These are phyloP conservation scores for Annulohypoxylon stygium DNA, from an alignment of 495 filamentous ascomycete species.

Conservation along the genomic window DNA sequence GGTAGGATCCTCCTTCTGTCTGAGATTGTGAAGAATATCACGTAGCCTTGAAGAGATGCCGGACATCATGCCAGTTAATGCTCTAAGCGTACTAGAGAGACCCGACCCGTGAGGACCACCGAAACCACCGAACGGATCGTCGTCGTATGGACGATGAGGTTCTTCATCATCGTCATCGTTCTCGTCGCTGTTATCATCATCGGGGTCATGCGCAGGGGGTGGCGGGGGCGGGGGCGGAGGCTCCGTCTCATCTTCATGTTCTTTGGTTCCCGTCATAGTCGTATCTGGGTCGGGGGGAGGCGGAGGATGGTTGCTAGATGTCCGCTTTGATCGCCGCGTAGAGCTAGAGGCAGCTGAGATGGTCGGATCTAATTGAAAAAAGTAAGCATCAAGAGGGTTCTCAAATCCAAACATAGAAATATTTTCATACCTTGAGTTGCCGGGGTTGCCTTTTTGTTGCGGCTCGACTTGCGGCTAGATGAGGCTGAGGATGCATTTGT, in stretches of 20 bases:
- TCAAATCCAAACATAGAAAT: constrained; percentile 36
- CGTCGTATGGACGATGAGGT: constrained; percentile 65
- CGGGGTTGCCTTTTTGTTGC: constrained; percentile 67
- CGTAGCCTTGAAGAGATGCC: constrained; percentile 83
- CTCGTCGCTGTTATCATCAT: constrained; percentile 61
- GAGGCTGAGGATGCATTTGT: constrained; percentile 60
- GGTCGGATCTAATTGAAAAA: constrained; percentile 39
- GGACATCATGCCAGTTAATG: constrained; percentile 90
- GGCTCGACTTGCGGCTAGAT: constrained; percentile 75
- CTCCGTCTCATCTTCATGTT: constrained; percentile 69
- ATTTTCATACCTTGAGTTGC: constrained; percentile 55
- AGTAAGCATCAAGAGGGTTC: constrained; percentile 20
- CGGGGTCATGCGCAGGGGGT: constrained; percentile 62
- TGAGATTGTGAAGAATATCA: constrained; percentile 85
- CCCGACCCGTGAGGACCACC: constrained; percentile 70
- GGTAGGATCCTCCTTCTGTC: constrained; percentile 88
- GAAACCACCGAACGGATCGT: constrained; percentile 84
- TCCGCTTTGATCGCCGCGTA: constrained; percentile 65
- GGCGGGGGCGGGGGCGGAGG: constrained; percentile 55
- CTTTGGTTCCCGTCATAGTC: constrained; percentile 70
- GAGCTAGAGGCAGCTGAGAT: constrained; percentile 54
- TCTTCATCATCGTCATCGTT: constrained; percentile 66
- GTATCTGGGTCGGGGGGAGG: constrained; percentile 63
- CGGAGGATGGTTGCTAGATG: constrained; percentile 63
- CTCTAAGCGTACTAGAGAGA: constrained; percentile 85